Base-by-base conservation (phyloP, 2,329 filamentous ascomycete species). In the Keithomyces neogunnii region DNA sequence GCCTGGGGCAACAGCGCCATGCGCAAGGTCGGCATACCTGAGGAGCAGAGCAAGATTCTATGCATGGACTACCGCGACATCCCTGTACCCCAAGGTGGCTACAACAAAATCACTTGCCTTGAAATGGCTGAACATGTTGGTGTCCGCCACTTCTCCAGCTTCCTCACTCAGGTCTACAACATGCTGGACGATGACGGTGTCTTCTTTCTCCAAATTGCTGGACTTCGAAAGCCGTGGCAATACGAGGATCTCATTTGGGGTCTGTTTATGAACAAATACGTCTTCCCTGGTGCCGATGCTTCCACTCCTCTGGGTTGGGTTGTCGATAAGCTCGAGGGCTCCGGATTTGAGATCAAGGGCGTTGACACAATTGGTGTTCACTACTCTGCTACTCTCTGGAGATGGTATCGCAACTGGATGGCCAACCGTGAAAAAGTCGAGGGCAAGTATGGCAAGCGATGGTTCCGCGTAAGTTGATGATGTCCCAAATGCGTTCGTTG, bases 81-180 rank as follows among this genome's bases (percentile, higher is more conserved):
- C 59, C 88, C 89, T 31, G 80, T 88, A 26, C 85, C 88, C 26
- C 73, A 86, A 61, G 63, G 63, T 49, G 59, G 64, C 51, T 97
- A 92, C 77, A 83, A 95, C 73, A 95, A 96, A 76, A 96, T 97
- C 65, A 96, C 91, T 61, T 95, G 89, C 70, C 83, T 97, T 51
- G 93, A 99, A 73, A 97, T 97, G 93, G 91, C 89, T 50, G 93
- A 97, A 77, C 93, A 99, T 74, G 93, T 97, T 61, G 93, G 93
- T 74, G 88, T 97, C 55, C 87, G 90, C 59, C 88, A 96, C 73
- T 86, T 97, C 65, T 74, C 76, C 53, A 72, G 74, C 56, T 97
- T 99, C 77, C 74, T 91, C 62, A 82, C 77, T 62, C 92, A 97
- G 74, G 87, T 95, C 52, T 81, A 95, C 69, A 85, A 95, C 65